phyloP scores from a whole-genome alignment of 2,329 filamentous ascomycete genomes.

The Nemania bipapillata region DNA sequence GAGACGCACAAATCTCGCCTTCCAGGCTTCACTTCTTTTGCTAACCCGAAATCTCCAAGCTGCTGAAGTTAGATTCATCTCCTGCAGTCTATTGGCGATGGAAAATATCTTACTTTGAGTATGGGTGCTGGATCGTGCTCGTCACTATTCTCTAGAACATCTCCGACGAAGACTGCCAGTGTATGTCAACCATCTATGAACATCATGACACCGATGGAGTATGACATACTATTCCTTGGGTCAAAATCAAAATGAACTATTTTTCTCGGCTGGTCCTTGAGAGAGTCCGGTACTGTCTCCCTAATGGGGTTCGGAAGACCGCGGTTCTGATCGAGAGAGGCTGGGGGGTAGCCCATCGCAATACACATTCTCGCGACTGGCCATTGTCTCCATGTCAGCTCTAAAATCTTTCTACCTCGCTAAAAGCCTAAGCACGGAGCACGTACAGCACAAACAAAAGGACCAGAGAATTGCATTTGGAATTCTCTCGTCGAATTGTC shows the following conservation, averaged over 20 bases:
- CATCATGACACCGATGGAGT: not conserved
- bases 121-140: constrained; percentile 33
- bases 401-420: too few species aligned
- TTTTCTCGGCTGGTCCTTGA: constrained; percentile 8
- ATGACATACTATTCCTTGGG: constrained; percentile 36
- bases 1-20: constrained; percentile 15
- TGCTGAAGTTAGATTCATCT: constrained; percentile 17
- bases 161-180: constrained; percentile 35
- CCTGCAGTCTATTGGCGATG: not conserved
- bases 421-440: not conserved
- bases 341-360: constrained; percentile 35
- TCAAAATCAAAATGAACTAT: constrained; percentile 43
- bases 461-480: constrained; percentile 36
- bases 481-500: constrained; percentile 7
- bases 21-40: not conserved
- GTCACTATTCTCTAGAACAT: not conserved
- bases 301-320: constrained; percentile 14
- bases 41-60: constrained; percentile 40
- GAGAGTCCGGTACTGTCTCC: constrained; percentile 24
- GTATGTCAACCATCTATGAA: not conserved
- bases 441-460: constrained; percentile 40
- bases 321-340: not conserved
- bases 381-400: not conserved
- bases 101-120: constrained; percentile 33
- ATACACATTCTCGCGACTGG: constrained; percentile 40